Percentiles rank a stretch among this genome's conserved stretches.
Evolutionary conservation across 208 protist genomes (phyloP).

Genomic region (Trypanosoma mega): DNA sequence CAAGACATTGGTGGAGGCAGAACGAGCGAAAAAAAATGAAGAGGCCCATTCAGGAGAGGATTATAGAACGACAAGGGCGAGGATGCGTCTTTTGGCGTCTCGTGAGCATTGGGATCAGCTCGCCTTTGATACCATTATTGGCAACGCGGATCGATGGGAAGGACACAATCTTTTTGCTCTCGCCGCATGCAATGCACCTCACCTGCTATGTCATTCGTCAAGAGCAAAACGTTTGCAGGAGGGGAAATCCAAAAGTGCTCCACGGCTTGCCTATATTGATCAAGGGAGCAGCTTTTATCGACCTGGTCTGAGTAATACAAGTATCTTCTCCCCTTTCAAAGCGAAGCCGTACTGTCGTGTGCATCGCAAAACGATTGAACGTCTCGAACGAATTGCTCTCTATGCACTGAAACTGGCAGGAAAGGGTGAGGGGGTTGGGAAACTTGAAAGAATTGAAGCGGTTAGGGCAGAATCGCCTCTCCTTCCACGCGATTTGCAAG

Average conservation of each 20-base stretch:
- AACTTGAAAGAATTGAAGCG: background rate
- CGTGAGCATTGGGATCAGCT: conserved; percentile 32
- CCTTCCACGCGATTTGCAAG: background rate
- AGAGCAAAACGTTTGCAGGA: background rate
- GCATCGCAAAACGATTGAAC: background rate
- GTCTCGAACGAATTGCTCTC: conserved; percentile 12
- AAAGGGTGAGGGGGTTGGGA: background rate
- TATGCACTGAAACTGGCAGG: conserved; percentile 6
- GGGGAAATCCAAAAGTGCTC: conserved; percentile 6
- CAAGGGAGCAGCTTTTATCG: conserved; percentile 37
- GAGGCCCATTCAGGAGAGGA: too few species aligned
- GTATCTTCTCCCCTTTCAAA: conserved; percentile 8
- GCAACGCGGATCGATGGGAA: conserved; percentile 40
- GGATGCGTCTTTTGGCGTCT: background rate
- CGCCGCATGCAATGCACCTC: conserved; percentile 12
- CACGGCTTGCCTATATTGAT: conserved; percentile 31
- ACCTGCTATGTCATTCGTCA: background rate
- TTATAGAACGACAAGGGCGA: too few species aligned
- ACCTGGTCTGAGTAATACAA: background rate
- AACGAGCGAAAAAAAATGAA: too few species aligned
- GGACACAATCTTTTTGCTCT: conserved; percentile 36
- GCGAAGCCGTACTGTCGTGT: conserved; percentile 7
- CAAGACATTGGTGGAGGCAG: background rate
- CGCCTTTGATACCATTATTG: conserved; percentile 47
- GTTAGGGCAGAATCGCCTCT: background rate